A percentile compares a stretch with the other conserved stretches of the same genome.
Conservation (phyloP, 2,329 filamentous ascomycete genomes). For the Trichoderma sp. region DNA sequence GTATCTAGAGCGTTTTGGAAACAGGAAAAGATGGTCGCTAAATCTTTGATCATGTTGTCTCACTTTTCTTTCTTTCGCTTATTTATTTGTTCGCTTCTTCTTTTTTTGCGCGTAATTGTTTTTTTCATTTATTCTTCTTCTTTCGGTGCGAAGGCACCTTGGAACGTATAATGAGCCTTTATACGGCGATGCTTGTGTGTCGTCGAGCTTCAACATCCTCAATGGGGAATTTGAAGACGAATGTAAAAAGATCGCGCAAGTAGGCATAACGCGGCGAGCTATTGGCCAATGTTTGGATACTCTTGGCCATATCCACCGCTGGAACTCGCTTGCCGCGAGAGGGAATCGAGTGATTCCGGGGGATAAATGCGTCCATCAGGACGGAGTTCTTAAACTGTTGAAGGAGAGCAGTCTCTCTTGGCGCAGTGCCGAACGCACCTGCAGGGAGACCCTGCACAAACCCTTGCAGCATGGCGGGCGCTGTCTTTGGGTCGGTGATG, state of each 20-base stretch:
- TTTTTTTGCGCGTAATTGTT: background rate
- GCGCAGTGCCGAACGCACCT: conserved; percentile 74
- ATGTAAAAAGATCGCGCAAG: conserved; percentile 76
- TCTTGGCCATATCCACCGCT: conserved; percentile 77
- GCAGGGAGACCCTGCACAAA: conserved; percentile 76
- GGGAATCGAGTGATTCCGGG: conserved; percentile 46
- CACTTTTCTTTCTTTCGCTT: background rate
- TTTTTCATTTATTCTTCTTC: background rate
- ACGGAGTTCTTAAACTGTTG: conserved; percentile 81
- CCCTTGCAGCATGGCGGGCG: conserved; percentile 61
- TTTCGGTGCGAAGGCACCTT: background rate
- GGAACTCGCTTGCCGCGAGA: conserved; percentile 58
- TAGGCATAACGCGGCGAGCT: conserved; percentile 71
- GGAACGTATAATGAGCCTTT: conserved; percentile 6
- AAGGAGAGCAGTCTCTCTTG: conserved; percentile 71
- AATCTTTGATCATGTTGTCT: background rate
- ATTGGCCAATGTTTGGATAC: conserved; percentile 73
- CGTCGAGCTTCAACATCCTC: conserved; percentile 74
- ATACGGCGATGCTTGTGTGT: conserved; percentile 62
- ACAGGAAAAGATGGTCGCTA: conserved; percentile 16
- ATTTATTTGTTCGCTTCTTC: background rate
- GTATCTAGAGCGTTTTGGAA: conserved; percentile 22
- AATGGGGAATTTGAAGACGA: conserved; percentile 81
- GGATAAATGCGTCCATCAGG: conserved; percentile 64
- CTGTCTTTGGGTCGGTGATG: conserved; percentile 46